Evolutionary conservation across 2,329 filamentous ascomycete species (phyloP), one percentile per base, ranked within the genome.

Genomic region (Botrytis galanthina): DNA sequence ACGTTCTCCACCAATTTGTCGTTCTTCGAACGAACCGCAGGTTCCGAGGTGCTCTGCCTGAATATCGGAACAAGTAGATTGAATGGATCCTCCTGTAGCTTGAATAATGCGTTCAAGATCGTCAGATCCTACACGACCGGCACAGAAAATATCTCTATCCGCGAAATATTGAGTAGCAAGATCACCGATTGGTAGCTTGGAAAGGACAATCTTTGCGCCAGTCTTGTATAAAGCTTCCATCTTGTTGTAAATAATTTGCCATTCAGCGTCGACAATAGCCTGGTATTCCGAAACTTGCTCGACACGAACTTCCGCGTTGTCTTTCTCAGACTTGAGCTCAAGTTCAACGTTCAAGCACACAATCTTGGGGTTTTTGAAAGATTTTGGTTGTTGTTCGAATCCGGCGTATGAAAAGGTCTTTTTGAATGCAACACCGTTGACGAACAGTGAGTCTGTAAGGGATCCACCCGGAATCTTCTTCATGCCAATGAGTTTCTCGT

Each of bases 181-280:
- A 86, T 99, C 96, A 81, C 96, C 96, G 81, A 99, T 98, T 59
- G 96, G 96, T 75, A 98, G 88, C 85, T 98, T 98, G 85, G 94
- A 97, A 73, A 99, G 90, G 60, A 99, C 94, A 70, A 99, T 94
- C 89, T 98, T 97, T 77, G 96, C 96, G 72, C 96, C 96, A 9
- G 95, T 98, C 84, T 95, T 91, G 88, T 95, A 89, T 71, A 97
- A 86, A 67, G 95, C 93, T 86, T 99, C 96, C 82, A 99, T 93
- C 88, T 99, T 99, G 87, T 98, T 95, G 90, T 92, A 98, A 83
- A 99, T 99, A 82, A 99, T 99, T 84, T 98, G 94, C 96, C 96
- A 99, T 84, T 99, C 96, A 44, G 96, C 96, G 81, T 99, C 96
- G 82, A 99, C 96, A 79, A 99, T 98, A 76, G 96, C 96, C 85